Conservation (phyloP, 2,329 filamentous ascomycete genomes). For the Pyrenophora graminea region DNA sequence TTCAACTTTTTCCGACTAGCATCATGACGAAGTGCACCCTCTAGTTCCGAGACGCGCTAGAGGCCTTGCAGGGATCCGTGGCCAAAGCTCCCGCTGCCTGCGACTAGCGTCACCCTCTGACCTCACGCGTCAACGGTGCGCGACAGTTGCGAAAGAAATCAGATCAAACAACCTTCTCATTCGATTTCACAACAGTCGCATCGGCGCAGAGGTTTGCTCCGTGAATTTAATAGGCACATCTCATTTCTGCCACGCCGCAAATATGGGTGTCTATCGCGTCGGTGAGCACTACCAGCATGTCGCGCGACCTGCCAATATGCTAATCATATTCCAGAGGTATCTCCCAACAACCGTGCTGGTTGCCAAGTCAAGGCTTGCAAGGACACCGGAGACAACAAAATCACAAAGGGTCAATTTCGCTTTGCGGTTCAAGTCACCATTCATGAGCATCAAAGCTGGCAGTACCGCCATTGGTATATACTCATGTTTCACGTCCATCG, state of each 20-base stretch:
- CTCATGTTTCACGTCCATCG: not conserved
- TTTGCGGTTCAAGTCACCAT: conserved; percentile 74
- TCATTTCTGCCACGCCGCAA: conserved; percentile 1
- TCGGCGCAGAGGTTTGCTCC: too few relatives aligned
- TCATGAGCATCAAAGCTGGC: conserved; percentile 64
- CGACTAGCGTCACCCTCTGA: conserved; percentile 12
- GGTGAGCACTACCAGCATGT: conserved; percentile 18
- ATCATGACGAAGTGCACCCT: conserved; percentile 25
- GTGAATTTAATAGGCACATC: too few relatives aligned
- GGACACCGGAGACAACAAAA: conserved; percentile 72
- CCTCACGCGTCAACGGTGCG: conserved; percentile 16
- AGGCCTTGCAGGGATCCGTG: conserved; percentile 2
- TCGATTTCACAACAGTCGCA: too few relatives aligned
- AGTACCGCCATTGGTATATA: conserved; percentile 84
- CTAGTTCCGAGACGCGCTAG: conserved; percentile 19
- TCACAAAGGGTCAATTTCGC: conserved; percentile 71
- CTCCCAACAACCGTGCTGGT: conserved; percentile 66
- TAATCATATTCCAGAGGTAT: conserved; percentile 23
- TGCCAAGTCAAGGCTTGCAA: conserved; percentile 78
- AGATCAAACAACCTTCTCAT: not conserved
- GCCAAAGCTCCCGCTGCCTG: conserved; percentile 11
- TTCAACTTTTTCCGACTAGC: conserved; percentile 33
- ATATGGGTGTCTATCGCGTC: conserved; percentile 37
- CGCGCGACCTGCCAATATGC: not conserved
- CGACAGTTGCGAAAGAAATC: conserved; percentile 5